Percentiles rank a stretch among this genome's conserved stretches.
Conservation (phyloP, 371 early-diverging fungal species). For the Rhizopus delemar region DNA sequence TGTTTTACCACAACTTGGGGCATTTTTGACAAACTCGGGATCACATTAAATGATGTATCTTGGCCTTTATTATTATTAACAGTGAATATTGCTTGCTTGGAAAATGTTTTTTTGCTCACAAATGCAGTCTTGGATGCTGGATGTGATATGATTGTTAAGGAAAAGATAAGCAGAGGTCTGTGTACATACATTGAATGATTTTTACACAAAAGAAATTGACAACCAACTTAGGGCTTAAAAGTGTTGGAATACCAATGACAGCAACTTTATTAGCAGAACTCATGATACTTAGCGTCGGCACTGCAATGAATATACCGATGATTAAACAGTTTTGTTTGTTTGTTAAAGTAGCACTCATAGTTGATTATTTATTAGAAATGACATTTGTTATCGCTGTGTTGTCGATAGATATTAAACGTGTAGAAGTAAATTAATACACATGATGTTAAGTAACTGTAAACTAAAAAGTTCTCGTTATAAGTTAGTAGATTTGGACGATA, state of each 20-base stretch:
- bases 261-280: slow-evolving; percentile 59
- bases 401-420: slow-evolving; percentile 72
- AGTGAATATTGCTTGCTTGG: slow-evolving; percentile 71
- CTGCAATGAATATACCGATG: slow-evolving; percentile 55
- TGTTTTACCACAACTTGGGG: slow-evolving; percentile 39
- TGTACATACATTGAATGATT: slow-evolving; percentile 22
- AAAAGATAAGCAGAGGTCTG: slow-evolving; percentile 63
- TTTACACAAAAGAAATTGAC: not conserved
- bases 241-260: slow-evolving; percentile 65
- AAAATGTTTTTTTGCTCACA: slow-evolving; percentile 70
- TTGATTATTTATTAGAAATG: slow-evolving; percentile 71
- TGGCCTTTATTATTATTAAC: slow-evolving; percentile 70
- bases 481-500: slow-evolving; percentile 13
- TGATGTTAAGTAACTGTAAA: not conserved
- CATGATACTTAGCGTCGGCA: slow-evolving; percentile 54
- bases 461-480: not conserved
- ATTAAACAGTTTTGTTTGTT: slow-evolving; percentile 75
- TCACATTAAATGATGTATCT: slow-evolving; percentile 27
- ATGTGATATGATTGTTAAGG: slow-evolving; percentile 67
- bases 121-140: slow-evolving; percentile 70
- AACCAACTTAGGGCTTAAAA: slow-evolving; percentile 48
- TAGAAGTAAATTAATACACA: slow-evolving; percentile 47
- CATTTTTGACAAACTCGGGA: slow-evolving; percentile 25
- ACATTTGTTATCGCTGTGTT: slow-evolving; percentile 71
- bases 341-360: slow-evolving; percentile 62